Base-by-base conservation (phyloP, 1,284 basidiomycete species). In the Irpex rosettiformis region DNA sequence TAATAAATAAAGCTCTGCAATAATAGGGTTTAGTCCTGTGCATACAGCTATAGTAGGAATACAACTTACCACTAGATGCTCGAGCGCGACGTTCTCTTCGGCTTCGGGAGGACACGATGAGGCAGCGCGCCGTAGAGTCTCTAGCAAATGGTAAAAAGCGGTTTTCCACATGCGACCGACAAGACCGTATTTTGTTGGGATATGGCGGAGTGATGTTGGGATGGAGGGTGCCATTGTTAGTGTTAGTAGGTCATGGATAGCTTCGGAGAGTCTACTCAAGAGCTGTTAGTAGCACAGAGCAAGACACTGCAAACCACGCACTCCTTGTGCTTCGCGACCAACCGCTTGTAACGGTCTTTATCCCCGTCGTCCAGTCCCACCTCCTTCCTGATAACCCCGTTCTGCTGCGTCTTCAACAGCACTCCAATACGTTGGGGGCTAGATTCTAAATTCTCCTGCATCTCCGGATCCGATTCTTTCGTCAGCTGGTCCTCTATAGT, bases 151-250 rank as follows among this genome's bases (percentile, higher is more conserved):
- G 72, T 97, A 88, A 72, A 98, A 98, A 0, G 84, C 93, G 52
- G 88, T 89, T 0, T 92, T 89, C 96, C 97, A 99, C 0, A 99
- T 80, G 11, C 96, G 86, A 30, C 89, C 89, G 56, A 96, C 93
- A 63, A 98, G 94, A 72, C 96, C 97, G 77, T 98, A 98, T 67
- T 94, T 95, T 51, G 86, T 86, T 0, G 96, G 94, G 47, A 98
- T 91, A 62, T 89, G 86, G 52, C 93, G 89, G 2, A 98, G 76
- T 0, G 94, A 95, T 0, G 91, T 84, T 0, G 96, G 96, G 0
- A 96, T 85, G 24, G 86, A 86, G 0, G 94, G 93, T 4, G 94
- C 87, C 52, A 95, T 84, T 0, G 94, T 93, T 24, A 96, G 86
- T 56, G 88, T 83, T 57, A 99, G 82, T 52, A 98, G 85, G 64